Evolutionary conservation across 2,329 filamentous ascomycete species (phyloP).

Genomic region (Xylaria digitata): DNA sequence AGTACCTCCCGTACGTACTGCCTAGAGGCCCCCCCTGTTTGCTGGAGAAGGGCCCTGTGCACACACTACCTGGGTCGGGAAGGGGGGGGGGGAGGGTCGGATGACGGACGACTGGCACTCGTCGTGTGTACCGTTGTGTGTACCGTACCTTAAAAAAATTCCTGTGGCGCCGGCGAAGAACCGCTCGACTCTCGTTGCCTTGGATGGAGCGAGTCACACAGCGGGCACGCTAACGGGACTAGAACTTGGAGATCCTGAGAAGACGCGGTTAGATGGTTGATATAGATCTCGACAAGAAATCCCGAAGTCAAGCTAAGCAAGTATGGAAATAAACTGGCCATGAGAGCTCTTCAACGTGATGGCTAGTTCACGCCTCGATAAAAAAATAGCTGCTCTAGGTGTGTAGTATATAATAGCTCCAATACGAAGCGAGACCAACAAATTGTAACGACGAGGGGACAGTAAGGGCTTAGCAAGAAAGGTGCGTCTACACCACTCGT

Average conservation of each 20-base stretch:
- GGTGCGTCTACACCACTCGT: conserved; percentile 16
- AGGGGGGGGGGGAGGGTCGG: conserved; percentile 25
- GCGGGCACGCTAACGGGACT: not conserved
- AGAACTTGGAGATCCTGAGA: no score
- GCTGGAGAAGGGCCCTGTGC: conserved; percentile 19
- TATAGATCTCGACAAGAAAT: not conserved
- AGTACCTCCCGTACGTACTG: conserved; percentile 29
- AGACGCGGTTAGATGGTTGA: no score
- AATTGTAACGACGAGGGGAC: not conserved
- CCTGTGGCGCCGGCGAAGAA: conserved; percentile 42
- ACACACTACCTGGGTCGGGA: conserved; percentile 22
- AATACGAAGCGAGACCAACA: not conserved
- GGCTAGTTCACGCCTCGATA: not conserved
- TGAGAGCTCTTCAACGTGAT: conserved; percentile 11
- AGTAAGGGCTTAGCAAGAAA: not conserved
- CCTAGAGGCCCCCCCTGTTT: conserved; percentile 21
- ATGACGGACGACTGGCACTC: conserved; percentile 29
- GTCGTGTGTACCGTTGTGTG: conserved; percentile 6
- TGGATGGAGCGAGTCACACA: conserved; percentile 39
- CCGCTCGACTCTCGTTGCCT: conserved; percentile 41
- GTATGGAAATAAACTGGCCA: not conserved
- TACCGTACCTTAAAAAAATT: not conserved
- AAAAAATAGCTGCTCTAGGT: not conserved
- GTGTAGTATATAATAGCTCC: conserved; percentile 5
- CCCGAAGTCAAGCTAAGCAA: conserved; percentile 15